A percentile compares a stretch with the other conserved stretches of the same genome.
phyloP scores from a whole-genome alignment of 768 basidiomycete species.

The Clathrus columnatus region DNA sequence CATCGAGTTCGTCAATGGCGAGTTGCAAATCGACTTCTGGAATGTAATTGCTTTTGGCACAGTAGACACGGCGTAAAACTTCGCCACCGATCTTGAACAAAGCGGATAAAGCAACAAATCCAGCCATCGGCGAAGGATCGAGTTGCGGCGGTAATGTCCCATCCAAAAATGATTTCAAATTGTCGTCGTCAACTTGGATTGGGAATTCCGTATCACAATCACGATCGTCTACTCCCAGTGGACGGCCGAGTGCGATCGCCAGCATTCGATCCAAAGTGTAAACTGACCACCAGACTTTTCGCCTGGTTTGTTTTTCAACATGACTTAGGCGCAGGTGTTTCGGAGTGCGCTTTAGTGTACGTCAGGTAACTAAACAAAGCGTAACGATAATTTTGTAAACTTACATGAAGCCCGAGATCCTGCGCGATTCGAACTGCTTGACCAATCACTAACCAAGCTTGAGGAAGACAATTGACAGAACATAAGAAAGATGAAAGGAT shows the following conservation, averaged over 20 bases:
- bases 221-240: slow-evolving; percentile 79
- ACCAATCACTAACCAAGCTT: slow-evolving; percentile 88
- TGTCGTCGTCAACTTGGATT: slow-evolving; percentile 74
- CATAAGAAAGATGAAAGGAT: slow-evolving; percentile 68
- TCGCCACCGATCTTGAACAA: slow-evolving; percentile 82
- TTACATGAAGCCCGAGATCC: slow-evolving; percentile 86
- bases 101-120: slow-evolving; percentile 63
- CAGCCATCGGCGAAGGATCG: slow-evolving; percentile 69
- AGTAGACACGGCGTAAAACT: slow-evolving; percentile 76
- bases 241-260: slow-evolving; percentile 80
- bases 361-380: slow-evolving; percentile 15
- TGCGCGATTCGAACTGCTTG: slow-evolving; percentile 86
- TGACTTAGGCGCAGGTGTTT: slow-evolving; percentile 58
- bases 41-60: slow-evolving; percentile 63
- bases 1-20: slow-evolving; percentile 70
- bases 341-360: slow-evolving; percentile 59
- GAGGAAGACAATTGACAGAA: slow-evolving; percentile 87
- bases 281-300: slow-evolving; percentile 93
- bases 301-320: slow-evolving; percentile 80
- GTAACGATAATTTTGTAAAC: slow-evolving; percentile 21
- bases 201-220: slow-evolving; percentile 89
- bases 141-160: slow-evolving; percentile 47
- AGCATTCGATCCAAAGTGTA: slow-evolving; percentile 90
- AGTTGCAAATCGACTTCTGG: slow-evolving; percentile 69
- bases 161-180: slow-evolving; percentile 60